These are phyloP conservation scores for Erodium maritimum DNA, from an alignment of 345 rosid genomes.

Conservation along the genomic window DNA sequence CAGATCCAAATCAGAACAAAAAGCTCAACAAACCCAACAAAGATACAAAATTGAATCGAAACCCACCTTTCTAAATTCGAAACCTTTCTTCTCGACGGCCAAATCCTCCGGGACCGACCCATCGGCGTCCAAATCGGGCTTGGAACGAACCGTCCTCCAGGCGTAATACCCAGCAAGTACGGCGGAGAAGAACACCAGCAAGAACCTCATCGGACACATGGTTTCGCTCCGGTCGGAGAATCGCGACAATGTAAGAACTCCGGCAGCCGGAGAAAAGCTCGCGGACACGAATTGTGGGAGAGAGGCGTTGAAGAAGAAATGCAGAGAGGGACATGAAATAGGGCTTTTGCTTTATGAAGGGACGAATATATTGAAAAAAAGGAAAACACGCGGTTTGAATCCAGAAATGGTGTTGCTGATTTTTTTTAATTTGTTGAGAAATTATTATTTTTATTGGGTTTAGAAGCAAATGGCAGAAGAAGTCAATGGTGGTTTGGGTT, in stretches of 20 bases:
- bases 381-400: background rate
- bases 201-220: slow-evolving; percentile 82
- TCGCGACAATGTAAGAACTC: background rate
- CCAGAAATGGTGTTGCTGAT: background rate
- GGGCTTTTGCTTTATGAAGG: background rate
- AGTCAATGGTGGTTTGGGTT: background rate
- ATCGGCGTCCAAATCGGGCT: slow-evolving; percentile 29
- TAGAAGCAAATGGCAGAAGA: background rate
- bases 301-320: background rate
- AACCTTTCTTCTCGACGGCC: slow-evolving; percentile 17
- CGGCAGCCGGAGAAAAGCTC: background rate
- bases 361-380: background rate
- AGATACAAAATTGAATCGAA: background rate
- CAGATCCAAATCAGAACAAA: slow-evolving; percentile 6
- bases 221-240: background rate
- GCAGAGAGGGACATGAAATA: background rate
- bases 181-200: slow-evolving; percentile 85
- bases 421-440: no score
- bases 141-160: slow-evolving; percentile 63
- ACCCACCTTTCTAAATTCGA: slow-evolving; percentile 38
- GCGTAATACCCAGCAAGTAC: slow-evolving; percentile 74
- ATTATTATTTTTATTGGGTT: no score
- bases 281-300: background rate
- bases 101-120: slow-evolving; percentile 24
- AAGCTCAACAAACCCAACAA: slow-evolving; percentile 1